Conservation (phyloP, 805 yeast species). For the Brettanomyces custersianus region DNA sequence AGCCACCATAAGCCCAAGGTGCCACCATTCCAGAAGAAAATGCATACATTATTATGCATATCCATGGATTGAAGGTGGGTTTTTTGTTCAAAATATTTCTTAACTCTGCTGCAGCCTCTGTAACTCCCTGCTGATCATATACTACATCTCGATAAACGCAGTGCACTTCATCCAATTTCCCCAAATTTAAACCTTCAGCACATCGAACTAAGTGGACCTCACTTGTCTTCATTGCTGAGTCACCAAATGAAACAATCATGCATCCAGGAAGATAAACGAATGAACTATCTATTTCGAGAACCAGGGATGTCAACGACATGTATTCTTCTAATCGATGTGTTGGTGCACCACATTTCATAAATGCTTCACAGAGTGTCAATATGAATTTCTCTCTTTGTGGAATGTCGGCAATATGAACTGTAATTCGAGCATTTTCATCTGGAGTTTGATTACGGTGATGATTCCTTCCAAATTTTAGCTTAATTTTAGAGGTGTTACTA, state of each 20-base stretch:
- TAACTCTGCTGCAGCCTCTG: conserved; percentile 68
- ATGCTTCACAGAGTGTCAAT: conserved; percentile 73
- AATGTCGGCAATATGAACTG: conserved; percentile 87
- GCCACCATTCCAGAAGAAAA: conserved; percentile 73
- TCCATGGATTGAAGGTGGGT: conserved; percentile 63
- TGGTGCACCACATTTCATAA: conserved; percentile 94
- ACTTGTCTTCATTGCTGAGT: conserved; percentile 86
- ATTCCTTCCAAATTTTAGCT: too few relatives aligned
- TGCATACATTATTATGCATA: conserved; percentile 73
- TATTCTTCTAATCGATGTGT: conserved; percentile 92
- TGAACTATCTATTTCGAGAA: conserved; percentile 88
- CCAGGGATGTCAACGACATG: conserved; percentile 85
- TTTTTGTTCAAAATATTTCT: conserved; percentile 57
- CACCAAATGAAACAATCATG: conserved; percentile 92
- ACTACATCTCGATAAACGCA: conserved; percentile 79
- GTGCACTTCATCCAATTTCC: conserved; percentile 76
- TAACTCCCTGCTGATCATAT: conserved; percentile 82
- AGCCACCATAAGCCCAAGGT: conserved; percentile 80
- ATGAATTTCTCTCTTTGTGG: conserved; percentile 83
- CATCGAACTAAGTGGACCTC: conserved; percentile 87
- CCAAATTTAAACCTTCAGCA: conserved; percentile 78
- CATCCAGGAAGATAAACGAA: conserved; percentile 91
- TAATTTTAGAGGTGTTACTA: conserved; percentile 16
- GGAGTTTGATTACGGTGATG: conserved; percentile 21
- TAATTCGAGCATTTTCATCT: conserved; percentile 61